Evolutionary conservation across 768 basidiomycete species (phyloP).

Genomic region (Leucosporidium creatinivorum): DNA sequence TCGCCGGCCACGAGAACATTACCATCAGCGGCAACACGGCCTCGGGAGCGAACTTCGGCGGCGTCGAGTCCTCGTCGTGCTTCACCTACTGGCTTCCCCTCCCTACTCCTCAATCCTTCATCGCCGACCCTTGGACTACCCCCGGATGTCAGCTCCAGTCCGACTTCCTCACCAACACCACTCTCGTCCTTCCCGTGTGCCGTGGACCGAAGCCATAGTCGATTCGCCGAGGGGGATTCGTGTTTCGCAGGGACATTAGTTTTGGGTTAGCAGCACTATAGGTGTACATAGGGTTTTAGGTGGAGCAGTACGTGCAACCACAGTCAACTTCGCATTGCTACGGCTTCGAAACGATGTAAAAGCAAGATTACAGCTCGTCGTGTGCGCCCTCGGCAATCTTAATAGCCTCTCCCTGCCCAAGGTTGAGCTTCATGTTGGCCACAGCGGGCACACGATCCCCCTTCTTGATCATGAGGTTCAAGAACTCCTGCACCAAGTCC

Average conservation of each 20-base stretch:
- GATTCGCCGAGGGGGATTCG: too few relatives aligned
- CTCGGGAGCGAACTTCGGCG: not conserved
- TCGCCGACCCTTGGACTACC: slow-evolving; percentile 11
- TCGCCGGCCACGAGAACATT: slow-evolving; percentile 5
- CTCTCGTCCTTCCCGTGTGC: slow-evolving; percentile 1
- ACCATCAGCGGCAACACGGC: not conserved
- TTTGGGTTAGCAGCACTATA: too few relatives aligned
- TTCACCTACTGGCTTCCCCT: slow-evolving; percentile 15
- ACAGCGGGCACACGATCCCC: too few relatives aligned
- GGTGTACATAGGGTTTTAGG: too few relatives aligned
- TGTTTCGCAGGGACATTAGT: too few relatives aligned
- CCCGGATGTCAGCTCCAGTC: not conserved
- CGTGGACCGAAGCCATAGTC: not conserved
- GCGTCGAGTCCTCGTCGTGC: slow-evolving; percentile 6
- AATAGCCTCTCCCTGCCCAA: too few relatives aligned
- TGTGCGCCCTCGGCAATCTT: too few relatives aligned
- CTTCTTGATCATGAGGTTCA: slow-evolving; percentile 19
- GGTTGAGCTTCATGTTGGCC: too few relatives aligned
- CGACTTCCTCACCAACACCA: not conserved
- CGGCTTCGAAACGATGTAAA: too few relatives aligned
- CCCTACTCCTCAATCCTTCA: slow-evolving; percentile 32
- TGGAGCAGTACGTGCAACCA: too few relatives aligned
- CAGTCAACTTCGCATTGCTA: too few relatives aligned
- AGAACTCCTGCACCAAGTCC: slow-evolving; percentile 23
- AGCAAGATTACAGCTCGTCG: too few relatives aligned